Evolutionary conservation across 2,329 filamentous ascomycete species (phyloP), one percentile per base, ranked within the genome.

Genomic region (Diaporthe ampelina): DNA sequence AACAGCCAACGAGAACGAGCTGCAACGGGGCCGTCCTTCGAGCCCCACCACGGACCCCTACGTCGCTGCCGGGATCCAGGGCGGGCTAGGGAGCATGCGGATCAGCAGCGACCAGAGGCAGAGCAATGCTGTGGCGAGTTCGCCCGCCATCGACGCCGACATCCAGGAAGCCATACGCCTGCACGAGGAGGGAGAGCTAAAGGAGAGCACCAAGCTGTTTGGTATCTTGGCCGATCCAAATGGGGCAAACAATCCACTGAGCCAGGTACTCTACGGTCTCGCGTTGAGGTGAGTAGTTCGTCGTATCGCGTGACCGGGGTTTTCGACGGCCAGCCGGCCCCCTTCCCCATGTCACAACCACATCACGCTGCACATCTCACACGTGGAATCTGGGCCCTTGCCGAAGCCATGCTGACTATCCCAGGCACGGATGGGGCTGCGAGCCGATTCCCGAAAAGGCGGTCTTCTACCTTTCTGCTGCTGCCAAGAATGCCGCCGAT

Each of bases 141-240:
- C 86, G 63, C 86, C 89, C 80, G 84, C 84, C 74, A 88, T 89
- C 71, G 91, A 93, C 81, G 88, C 89, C 74, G 92, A 94, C 83
- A 98, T 99, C 74, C 96, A 98, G 84, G 93, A 97, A 84, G 97
- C 97, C n/a, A 99, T 99, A 81, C 90, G 93, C 76, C 87, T 98
- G 77, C 97, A 99, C 82, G 97, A 99, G 84, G 88, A 87, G 61
- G 96, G 96, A 73, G 89, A 97, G 75, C 88, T 98, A 73, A 90
- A 91, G 79, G 85, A 88, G 79, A 97, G 95, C 70, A 98, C 97
- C n/a, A 86, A 87, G 70, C 91, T 98, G 84, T 99, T 99, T 84
- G 94, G 91, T 37, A 87, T 88, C 75, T 87, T 99, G 78, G 97
- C 97, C 70, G 93, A 98, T 81, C 94, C 94, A 0, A 88, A 91